Conservation (phyloP, 208 protist species). For the Polymyxa betae region DNA sequence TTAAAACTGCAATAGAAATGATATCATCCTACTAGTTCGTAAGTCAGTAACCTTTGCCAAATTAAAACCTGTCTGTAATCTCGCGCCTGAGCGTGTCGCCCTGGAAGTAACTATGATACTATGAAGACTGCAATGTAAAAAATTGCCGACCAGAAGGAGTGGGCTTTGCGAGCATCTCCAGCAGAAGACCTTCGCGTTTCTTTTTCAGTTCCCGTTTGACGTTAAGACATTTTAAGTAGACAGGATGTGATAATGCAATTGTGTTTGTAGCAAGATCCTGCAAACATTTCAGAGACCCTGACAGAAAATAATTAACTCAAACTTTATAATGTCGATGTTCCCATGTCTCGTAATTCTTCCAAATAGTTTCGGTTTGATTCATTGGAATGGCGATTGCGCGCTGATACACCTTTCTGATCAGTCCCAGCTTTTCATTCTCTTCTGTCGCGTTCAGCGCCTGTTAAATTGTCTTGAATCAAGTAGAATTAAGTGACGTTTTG, state of each 20-base stretch:
- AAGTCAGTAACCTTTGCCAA: constrained; percentile 6
- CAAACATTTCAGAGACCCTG: too few relatives aligned
- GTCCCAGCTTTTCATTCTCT: constrained; percentile 17
- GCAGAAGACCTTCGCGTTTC: constrained; percentile 21
- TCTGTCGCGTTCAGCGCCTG: constrained; percentile 11
- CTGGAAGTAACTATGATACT: not conserved
- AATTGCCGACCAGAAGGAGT: not conserved
- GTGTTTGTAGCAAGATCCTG: constrained; percentile 42
- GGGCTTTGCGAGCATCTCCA: constrained; percentile 35
- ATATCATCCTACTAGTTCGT: constrained; percentile 29
- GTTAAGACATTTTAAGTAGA: constrained; percentile 52
- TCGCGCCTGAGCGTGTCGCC: not conserved
- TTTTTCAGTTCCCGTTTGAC: constrained; percentile 52
- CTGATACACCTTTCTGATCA: constrained; percentile 50
- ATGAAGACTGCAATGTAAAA: not conserved
- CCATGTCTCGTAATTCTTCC: constrained; percentile 51
- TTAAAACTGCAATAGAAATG: not conserved
- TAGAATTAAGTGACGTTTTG: too few relatives aligned
- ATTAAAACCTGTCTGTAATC: constrained; percentile 28
- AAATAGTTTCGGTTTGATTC: constrained; percentile 44
- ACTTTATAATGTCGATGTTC: constrained; percentile 29
- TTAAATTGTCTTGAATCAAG: not conserved
- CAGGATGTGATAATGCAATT: not conserved
- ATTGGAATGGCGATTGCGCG: constrained; percentile 9
- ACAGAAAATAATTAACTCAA: too few relatives aligned